phyloP scores from a whole-genome alignment of 306 rosid genomes.

The Lotus japonicus region DNA sequence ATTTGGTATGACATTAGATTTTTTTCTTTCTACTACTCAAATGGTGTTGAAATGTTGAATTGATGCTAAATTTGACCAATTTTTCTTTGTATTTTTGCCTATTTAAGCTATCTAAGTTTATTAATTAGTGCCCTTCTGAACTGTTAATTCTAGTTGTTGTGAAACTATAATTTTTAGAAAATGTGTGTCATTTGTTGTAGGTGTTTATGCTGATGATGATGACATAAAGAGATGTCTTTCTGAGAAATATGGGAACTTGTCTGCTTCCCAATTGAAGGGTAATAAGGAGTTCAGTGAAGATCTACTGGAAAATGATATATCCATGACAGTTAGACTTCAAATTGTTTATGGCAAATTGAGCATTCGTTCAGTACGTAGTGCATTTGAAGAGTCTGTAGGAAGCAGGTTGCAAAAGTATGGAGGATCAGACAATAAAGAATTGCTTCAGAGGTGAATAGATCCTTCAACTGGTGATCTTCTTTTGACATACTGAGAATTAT shows the following conservation, averaged over 20 bases:
- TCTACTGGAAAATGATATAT: conserved; percentile 69
- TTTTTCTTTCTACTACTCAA: not conserved
- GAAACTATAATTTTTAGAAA: not conserved
- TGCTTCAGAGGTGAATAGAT: conserved; percentile 71
- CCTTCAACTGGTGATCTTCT: not conserved
- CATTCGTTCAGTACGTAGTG: conserved; percentile 77
- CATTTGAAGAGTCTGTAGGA: conserved; percentile 88
- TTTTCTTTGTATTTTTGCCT: not conserved
- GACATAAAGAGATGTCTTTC: conserved; percentile 47
- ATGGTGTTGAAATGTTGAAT: not conserved
- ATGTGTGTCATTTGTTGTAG: conserved; percentile 31
- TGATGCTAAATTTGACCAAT: not conserved
- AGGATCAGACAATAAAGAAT: conserved; percentile 59
- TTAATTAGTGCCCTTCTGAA: too few relatives aligned
- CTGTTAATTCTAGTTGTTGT: too few relatives aligned
- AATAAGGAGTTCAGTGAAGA: conserved; percentile 56
- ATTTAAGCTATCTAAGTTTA: too few relatives aligned
- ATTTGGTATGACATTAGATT: conserved; percentile 43
- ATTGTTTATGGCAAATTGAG: conserved; percentile 75
- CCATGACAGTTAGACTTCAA: conserved; percentile 80
- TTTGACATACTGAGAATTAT: not conserved
- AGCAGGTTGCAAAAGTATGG: conserved; percentile 65
- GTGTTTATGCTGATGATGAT: conserved; percentile 68
- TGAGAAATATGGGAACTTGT: conserved; percentile 54
- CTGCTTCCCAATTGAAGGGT: conserved; percentile 43